Conservation (phyloP, 108 stramenopile species). For the Stephanodiscus triporus region DNA sequence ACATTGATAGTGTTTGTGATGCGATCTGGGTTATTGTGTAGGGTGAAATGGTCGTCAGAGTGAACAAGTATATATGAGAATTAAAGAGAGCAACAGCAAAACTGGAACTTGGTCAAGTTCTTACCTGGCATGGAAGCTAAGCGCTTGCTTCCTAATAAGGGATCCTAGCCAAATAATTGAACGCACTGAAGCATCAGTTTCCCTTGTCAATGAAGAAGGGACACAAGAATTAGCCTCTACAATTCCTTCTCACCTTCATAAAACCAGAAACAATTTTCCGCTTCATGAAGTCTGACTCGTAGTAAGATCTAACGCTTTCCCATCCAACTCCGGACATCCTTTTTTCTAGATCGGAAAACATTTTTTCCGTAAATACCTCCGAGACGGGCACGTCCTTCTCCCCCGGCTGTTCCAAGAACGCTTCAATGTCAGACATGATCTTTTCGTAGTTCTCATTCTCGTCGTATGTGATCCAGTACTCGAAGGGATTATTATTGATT, state of each 20-base stretch:
- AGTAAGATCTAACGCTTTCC: slow-evolving; percentile 66
- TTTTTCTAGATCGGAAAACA: slow-evolving; percentile 77
- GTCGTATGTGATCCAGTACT: slow-evolving; percentile 85
- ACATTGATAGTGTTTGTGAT: slow-evolving; percentile 93
- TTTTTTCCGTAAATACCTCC: slow-evolving; percentile 85
- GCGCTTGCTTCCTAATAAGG: slow-evolving; percentile 83
- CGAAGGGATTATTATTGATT: slow-evolving; percentile 83
- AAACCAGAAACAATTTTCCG: slow-evolving; percentile 88
- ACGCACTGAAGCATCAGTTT: background rate
- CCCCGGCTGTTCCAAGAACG: slow-evolving; percentile 81
- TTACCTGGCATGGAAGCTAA: slow-evolving; percentile 87
- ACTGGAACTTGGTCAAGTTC: background rate
- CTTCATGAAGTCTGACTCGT: slow-evolving; percentile 82
- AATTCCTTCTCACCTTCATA: slow-evolving; percentile 58
- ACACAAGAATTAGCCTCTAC: background rate
- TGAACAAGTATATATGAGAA: background rate
- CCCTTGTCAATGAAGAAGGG: background rate
- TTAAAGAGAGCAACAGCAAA: background rate
- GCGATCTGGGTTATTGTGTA: slow-evolving; percentile 55
- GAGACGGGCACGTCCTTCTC: slow-evolving; percentile 81
- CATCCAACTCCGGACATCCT: slow-evolving; percentile 71
- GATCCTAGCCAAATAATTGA: slow-evolving; percentile 48
- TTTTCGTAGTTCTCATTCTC: slow-evolving; percentile 83
- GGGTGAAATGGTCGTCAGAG: background rate
- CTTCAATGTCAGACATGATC: slow-evolving; percentile 85